Evolutionary conservation across 129 eudicot genomes (phyloP).

Genomic region (Tagetes patula): DNA sequence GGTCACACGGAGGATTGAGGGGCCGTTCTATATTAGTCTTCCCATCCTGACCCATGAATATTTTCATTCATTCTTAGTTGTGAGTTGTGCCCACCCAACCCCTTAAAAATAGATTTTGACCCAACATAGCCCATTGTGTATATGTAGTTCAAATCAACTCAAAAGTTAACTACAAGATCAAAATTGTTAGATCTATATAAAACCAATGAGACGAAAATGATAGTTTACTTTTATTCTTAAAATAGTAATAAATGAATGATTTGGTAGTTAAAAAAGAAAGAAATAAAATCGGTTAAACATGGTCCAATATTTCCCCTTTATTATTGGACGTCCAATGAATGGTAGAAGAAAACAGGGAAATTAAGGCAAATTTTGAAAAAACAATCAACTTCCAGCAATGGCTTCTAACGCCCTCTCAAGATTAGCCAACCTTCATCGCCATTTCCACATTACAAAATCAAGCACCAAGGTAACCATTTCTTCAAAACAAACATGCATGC

Average conservation of each 20-base stretch:
- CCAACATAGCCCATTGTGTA: too few relatives aligned
- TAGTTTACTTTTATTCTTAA: background rate
- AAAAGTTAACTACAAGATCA: too few relatives aligned
- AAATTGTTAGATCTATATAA: too few relatives aligned
- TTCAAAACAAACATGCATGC: background rate
- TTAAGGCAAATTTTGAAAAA: background rate
- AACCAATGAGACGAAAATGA: too few relatives aligned
- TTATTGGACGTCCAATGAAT: background rate
- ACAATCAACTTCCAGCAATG: conserved; percentile 34
- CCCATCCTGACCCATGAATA: too few relatives aligned
- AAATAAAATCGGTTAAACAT: background rate
- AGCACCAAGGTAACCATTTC: conserved; percentile 35
- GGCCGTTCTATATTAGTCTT: too few relatives aligned
- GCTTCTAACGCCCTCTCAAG: conserved; percentile 60
- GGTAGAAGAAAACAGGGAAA: background rate
- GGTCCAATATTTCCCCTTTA: background rate
- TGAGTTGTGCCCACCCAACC: too few relatives aligned
- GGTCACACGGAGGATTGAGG: too few relatives aligned
- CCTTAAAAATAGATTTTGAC: too few relatives aligned
- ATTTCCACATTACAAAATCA: conserved; percentile 42
- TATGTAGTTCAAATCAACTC: too few relatives aligned
- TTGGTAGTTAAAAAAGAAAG: too few relatives aligned
- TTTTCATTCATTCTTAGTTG: too few relatives aligned
- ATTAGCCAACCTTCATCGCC: conserved; percentile 56
- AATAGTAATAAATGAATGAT: background rate